Percentiles rank a stretch among this genome's conserved stretches.
phyloP scores from a whole-genome alignment of 2,329 filamentous ascomycete species.

The Setomelanomma holmii region DNA sequence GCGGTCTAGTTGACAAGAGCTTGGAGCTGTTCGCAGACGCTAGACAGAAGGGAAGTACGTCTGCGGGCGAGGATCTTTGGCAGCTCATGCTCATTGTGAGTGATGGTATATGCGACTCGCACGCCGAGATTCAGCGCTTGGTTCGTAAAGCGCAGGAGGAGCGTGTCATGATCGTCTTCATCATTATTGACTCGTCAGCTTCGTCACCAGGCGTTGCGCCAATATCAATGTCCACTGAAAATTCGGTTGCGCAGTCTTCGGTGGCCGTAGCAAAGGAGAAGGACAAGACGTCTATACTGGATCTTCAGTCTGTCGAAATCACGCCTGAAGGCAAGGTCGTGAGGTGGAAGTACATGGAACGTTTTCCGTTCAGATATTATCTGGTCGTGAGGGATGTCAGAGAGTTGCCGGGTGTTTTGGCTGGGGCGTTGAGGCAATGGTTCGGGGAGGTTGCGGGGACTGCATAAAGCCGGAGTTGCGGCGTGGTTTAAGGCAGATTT shows the following conservation, averaged over 20 bases:
- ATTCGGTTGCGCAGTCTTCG: constrained; percentile 11
- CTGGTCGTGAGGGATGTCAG: constrained; percentile 90
- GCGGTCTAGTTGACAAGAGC: constrained; percentile 75
- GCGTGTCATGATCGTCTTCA: constrained; percentile 97
- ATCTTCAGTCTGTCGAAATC: constrained; percentile 87
- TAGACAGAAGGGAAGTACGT: constrained; percentile 62
- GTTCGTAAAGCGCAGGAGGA: constrained; percentile 90
- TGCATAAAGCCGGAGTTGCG: no score
- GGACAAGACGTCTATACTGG: constrained; percentile 75
- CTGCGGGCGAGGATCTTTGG: constrained; percentile 77
- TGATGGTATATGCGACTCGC: constrained; percentile 90
- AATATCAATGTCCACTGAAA: constrained; percentile 3
- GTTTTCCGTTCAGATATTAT: constrained; percentile 97
- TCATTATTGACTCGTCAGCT: constrained; percentile 78
- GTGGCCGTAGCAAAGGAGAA: constrained; percentile 50
- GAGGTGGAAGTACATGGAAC: constrained; percentile 91
- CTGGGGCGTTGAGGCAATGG: constrained; percentile 91
- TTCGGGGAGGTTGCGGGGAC: constrained; percentile 74
- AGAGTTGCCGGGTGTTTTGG: constrained; percentile 87
- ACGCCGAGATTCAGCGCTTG: constrained; percentile 81
- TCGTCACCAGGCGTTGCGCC: constrained; percentile 15
- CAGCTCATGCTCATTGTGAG: constrained; percentile 93
- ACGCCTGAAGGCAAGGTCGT: constrained; percentile 73
- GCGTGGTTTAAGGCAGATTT: no score
- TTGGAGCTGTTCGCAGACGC: constrained; percentile 84